Conservation (phyloP, 1,284 basidiomycete species). For the Anthracocystis walkeri region DNA sequence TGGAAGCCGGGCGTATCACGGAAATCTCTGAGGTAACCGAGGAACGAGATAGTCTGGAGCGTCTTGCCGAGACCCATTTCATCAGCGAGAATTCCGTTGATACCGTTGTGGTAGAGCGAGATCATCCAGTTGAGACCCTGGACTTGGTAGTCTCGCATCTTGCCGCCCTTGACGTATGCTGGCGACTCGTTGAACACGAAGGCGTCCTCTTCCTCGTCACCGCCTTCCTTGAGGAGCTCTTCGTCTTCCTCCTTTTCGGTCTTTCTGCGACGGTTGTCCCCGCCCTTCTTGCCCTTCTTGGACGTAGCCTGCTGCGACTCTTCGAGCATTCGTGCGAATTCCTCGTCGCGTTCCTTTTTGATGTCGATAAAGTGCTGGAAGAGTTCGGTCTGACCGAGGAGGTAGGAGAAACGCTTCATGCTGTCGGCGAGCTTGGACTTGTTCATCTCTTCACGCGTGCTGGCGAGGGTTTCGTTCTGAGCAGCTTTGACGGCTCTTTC, state of each 20-base stretch:
- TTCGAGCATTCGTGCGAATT: slow-evolving; percentile 85
- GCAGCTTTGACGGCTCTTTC: slow-evolving; percentile 52
- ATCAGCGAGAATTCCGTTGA: slow-evolving; percentile 66
- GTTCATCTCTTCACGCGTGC: slow-evolving; percentile 58
- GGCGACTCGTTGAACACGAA: slow-evolving; percentile 67
- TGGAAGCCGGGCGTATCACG: slow-evolving; percentile 83
- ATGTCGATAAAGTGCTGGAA: slow-evolving; percentile 70
- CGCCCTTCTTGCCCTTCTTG: slow-evolving; percentile 46
- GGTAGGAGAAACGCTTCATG: slow-evolving; percentile 67
- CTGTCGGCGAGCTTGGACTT: slow-evolving; percentile 66
- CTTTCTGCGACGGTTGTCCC: slow-evolving; percentile 82
- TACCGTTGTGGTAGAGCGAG: slow-evolving; percentile 63
- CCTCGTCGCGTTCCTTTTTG: slow-evolving; percentile 83
- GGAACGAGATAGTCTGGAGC: slow-evolving; percentile 96
- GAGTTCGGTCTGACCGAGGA: slow-evolving; percentile 68
- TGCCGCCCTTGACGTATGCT: slow-evolving; percentile 74
- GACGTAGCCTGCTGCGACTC: slow-evolving; percentile 72
- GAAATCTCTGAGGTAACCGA: slow-evolving; percentile 92
- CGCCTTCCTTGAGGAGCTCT: slow-evolving; percentile 83
- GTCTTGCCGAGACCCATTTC: slow-evolving; percentile 95
- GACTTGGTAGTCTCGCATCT: slow-evolving; percentile 93
- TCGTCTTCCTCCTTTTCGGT: slow-evolving; percentile 85
- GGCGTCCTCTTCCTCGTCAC: slow-evolving; percentile 78
- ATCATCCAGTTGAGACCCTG: slow-evolving; percentile 97
- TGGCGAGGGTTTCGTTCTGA: slow-evolving; percentile 57